Conservation (phyloP, 495 filamentous ascomycete genomes). For the Evernia prunastri region DNA sequence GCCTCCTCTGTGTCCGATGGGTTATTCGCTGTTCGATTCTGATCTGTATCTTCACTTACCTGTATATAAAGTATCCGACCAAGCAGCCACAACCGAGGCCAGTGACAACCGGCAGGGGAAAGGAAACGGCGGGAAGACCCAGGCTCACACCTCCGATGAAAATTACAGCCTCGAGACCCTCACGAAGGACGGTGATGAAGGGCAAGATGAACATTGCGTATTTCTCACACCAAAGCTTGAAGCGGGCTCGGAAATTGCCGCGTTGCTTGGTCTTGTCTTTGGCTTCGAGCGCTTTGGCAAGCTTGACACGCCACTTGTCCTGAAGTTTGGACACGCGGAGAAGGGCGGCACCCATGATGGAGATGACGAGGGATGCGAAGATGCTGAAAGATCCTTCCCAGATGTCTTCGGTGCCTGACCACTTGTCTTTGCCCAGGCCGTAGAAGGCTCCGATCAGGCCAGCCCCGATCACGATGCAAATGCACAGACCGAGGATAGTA, state of each 20-base stretch:
- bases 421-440: constrained; percentile 56
- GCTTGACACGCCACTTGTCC: constrained; percentile 76
- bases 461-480: constrained; percentile 62
- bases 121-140: constrained; percentile 61
- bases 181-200: constrained; percentile 75
- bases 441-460: constrained; percentile 81
- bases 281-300: constrained; percentile 58
- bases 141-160: constrained; percentile 78
- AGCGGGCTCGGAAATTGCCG: constrained; percentile 28
- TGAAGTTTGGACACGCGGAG: constrained; percentile 78
- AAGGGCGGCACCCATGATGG: constrained; percentile 68
- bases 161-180: constrained; percentile 75
- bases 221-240: constrained; percentile 64
- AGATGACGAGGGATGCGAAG: constrained; percentile 68
- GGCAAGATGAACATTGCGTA: constrained; percentile 78
- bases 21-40: not conserved
- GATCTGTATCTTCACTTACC: constrained; percentile 44
- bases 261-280: constrained; percentile 36
- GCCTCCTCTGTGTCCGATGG: constrained; percentile 42
- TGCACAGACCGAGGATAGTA: constrained; percentile 51
- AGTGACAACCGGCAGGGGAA: constrained; percentile 65
- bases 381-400: constrained; percentile 75
- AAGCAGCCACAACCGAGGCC: constrained; percentile 56
- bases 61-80: constrained; percentile 70
- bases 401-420: constrained; percentile 59